A percentile compares a stretch with the other conserved stretches of the same genome.
Evolutionary conservation across 345 rosid genomes (phyloP).

Genomic region (Odontarrhena argentea): DNA sequence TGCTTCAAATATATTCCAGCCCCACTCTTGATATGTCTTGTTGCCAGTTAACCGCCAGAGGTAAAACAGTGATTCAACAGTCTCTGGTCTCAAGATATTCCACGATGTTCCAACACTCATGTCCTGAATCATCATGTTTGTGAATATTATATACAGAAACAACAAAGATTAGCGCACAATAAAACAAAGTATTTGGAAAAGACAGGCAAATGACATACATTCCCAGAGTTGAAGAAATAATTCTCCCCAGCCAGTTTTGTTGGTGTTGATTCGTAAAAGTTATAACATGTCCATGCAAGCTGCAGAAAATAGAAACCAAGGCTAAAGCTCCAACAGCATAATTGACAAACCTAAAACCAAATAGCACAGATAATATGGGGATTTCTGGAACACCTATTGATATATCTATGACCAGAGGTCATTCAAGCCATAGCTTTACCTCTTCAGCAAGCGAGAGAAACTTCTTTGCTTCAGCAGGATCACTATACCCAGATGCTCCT

Average conservation of each 20-base stretch:
- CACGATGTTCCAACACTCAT: conserved; percentile 96
- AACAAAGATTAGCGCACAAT: not conserved
- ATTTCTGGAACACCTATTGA: conserved; percentile 3
- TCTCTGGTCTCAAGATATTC: conserved; percentile 97
- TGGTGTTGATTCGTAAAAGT: conserved; percentile 85
- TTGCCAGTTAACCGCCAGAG: conserved; percentile 96
- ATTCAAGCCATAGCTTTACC: conserved; percentile 47
- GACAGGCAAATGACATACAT: conserved; percentile 40
- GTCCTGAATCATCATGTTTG: conserved; percentile 60
- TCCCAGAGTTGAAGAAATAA: conserved; percentile 76
- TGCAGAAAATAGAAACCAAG: conserved; percentile 37
- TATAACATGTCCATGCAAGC: conserved; percentile 99
- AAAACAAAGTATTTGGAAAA: not conserved
- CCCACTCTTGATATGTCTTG: conserved; percentile 97
- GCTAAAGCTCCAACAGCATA: conserved; percentile 8
- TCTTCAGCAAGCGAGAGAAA: conserved; percentile 87
- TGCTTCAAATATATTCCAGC: conserved; percentile 95
- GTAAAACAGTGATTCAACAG: conserved; percentile 93
- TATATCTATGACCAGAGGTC: conserved; percentile 23
- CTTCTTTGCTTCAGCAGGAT: conserved; percentile 65
- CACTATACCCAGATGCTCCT: conserved; percentile 79
- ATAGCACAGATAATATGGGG: conserved; percentile 3
- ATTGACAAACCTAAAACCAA: conserved; percentile 10
- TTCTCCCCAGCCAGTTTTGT: conserved; percentile 98
- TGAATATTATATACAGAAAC: conserved; percentile 3